phyloP scores from a whole-genome alignment of 345 rosid genomes.

The Populus pruinosa region DNA sequence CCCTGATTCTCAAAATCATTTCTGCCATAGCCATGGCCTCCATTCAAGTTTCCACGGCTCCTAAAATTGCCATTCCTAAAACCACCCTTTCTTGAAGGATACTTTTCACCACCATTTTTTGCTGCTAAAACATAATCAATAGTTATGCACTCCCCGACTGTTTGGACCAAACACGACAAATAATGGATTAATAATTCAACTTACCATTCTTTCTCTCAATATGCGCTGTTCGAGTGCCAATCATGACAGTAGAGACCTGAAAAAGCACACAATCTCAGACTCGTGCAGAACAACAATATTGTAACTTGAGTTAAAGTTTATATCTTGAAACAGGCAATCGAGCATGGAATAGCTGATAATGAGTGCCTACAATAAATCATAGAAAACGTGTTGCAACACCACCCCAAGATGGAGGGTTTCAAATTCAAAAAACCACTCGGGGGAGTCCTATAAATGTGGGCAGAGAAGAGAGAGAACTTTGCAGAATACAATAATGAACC shows the following conservation, averaged over 20 bases:
- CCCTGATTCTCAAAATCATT: conserved; percentile 16
- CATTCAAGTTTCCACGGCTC: conserved; percentile 13
- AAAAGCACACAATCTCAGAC: not conserved
- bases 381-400: not conserved
- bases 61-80: conserved; percentile 5
- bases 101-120: conserved; percentile 14
- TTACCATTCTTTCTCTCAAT: conserved; percentile 78
- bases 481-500: not conserved
- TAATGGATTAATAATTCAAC: conserved; percentile 1
- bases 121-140: conserved; percentile 6
- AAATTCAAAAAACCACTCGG: not conserved
- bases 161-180: not conserved
- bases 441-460: not conserved
- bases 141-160: not conserved
- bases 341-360: not conserved
- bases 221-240: conserved; percentile 62
- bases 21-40: conserved; percentile 18
- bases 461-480: not conserved
- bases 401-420: not conserved
- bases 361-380: not conserved
- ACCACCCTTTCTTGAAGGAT: conserved; percentile 12
- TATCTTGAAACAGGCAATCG: not conserved
- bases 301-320: not conserved
- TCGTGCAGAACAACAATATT: not conserved
- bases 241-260: conserved; percentile 46